Percentiles rank a stretch among this genome's conserved stretches.
Evolutionary conservation across 257 asterid species (phyloP).

Genomic region (Handroanthus guayacan): DNA sequence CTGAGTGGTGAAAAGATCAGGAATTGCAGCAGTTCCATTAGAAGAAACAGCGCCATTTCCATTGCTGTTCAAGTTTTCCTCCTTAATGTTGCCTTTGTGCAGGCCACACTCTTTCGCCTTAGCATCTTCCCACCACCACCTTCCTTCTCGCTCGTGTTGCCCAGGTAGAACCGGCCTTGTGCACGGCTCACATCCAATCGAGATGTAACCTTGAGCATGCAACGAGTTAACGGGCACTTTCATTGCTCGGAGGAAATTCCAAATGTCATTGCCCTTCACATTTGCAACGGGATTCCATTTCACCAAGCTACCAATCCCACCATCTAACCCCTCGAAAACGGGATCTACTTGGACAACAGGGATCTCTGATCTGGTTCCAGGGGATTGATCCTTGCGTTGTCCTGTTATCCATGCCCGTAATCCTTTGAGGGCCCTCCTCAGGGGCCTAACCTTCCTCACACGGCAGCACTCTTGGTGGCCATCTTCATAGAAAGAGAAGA

Average conservation of each 20-base stretch:
- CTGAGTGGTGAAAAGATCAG: slow-evolving; percentile 41
- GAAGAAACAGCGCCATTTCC: slow-evolving; percentile 37
- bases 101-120: slow-evolving; percentile 68
- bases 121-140: slow-evolving; percentile 76
- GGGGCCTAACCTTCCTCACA: slow-evolving; percentile 56
- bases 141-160: slow-evolving; percentile 64
- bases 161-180: slow-evolving; percentile 62
- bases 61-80: slow-evolving; percentile 37
- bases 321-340: slow-evolving; percentile 57
- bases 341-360: slow-evolving; percentile 63
- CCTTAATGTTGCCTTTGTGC: slow-evolving; percentile 58
- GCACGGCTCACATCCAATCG: slow-evolving; percentile 65
- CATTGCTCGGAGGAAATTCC: slow-evolving; percentile 61
- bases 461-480: slow-evolving; percentile 70
- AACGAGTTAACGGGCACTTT: slow-evolving; percentile 56
- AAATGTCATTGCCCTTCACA: slow-evolving; percentile 52
- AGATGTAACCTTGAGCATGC: slow-evolving; percentile 54
- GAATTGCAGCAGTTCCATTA: slow-evolving; percentile 35
- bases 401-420: slow-evolving; percentile 64
- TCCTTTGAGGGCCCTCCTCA: slow-evolving; percentile 54
- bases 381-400: slow-evolving; percentile 65
- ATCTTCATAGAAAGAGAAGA: slow-evolving; percentile 61
- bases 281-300: slow-evolving; percentile 64
- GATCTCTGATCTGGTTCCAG: slow-evolving; percentile 60
- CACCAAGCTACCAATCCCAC: slow-evolving; percentile 62